Conservation (phyloP, 176 grass and related monocot species). For the Bromus sterilis region DNA sequence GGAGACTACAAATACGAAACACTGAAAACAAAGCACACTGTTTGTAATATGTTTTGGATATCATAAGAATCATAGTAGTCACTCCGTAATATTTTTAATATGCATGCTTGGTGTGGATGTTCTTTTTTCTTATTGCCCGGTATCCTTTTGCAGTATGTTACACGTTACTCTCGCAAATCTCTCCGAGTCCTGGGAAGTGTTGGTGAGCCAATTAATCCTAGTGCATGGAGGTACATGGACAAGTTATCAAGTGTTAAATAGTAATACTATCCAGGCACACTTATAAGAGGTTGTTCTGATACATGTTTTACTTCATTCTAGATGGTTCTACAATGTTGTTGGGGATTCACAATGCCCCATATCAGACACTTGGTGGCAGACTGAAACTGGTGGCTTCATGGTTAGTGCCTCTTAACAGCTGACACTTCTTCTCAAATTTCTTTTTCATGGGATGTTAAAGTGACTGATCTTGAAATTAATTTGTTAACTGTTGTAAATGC, state of each 20-base stretch:
- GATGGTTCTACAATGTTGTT: slow-evolving; percentile 95
- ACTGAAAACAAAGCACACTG: neutral
- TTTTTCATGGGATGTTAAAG: neutral
- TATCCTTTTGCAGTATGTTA: slow-evolving; percentile 75
- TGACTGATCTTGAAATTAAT: neutral
- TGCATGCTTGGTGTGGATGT: neutral
- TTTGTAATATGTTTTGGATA: neutral
- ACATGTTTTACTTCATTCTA: slow-evolving; percentile 29
- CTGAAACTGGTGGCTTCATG: slow-evolving; percentile 96
- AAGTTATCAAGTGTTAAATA: neutral
- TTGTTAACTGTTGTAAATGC: slow-evolving; percentile 6
- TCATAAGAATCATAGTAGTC: neutral
- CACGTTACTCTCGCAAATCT: slow-evolving; percentile 71
- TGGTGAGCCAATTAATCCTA: slow-evolving; percentile 97
- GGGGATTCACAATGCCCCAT: slow-evolving; percentile 83
- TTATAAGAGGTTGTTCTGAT: slow-evolving; percentile 9
- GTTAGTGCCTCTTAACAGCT: slow-evolving; percentile 28
- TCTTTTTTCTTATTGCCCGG: slow-evolving; percentile 15
- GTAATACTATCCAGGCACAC: slow-evolving; percentile 24
- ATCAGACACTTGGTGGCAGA: slow-evolving; percentile 99
- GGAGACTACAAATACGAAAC: neutral
- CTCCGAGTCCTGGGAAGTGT: slow-evolving; percentile 88
- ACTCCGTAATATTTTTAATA: neutral
- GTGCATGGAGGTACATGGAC: slow-evolving; percentile 78
- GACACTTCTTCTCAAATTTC: slow-evolving; percentile 4